Evolutionary conservation across 2,329 filamentous ascomycete species (phyloP).

Genomic region (Harringtonia aguacate): DNA sequence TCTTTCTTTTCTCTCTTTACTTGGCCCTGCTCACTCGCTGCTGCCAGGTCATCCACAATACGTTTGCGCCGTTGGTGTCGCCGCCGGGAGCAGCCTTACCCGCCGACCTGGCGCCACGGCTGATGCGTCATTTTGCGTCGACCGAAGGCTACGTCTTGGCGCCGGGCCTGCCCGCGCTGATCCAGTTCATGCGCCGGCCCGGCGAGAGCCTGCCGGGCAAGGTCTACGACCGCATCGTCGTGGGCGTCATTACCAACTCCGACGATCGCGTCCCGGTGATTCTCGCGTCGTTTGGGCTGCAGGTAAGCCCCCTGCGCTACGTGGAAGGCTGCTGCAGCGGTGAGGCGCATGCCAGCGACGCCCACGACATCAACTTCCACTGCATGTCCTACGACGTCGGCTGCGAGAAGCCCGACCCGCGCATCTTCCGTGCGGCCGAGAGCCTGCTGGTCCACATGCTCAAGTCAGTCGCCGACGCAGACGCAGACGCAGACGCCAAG

Average conservation of each 20-base stretch:
- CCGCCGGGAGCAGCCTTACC: slow-evolving; percentile 24
- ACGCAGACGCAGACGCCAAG: too few species aligned
- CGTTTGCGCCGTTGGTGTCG: slow-evolving; percentile 33
- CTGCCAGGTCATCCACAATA: slow-evolving; percentile 40
- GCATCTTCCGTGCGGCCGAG: slow-evolving; percentile 46
- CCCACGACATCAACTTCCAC: slow-evolving; percentile 38
- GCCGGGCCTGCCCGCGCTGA: slow-evolving; percentile 31
- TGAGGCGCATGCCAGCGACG: too few species aligned
- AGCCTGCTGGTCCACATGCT: slow-evolving; percentile 18
- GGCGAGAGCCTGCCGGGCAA: too few species aligned
- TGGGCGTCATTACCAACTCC: slow-evolving; percentile 53
- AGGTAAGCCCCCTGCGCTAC: slow-evolving; percentile 27
- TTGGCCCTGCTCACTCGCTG: neutral
- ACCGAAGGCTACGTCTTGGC: slow-evolving; percentile 39
- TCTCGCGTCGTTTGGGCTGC: slow-evolving; percentile 40
- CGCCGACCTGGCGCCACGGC: slow-evolving; percentile 29
- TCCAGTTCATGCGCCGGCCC: slow-evolving; percentile 24
- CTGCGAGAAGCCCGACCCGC: slow-evolving; percentile 43
- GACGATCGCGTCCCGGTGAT: slow-evolving; percentile 46
- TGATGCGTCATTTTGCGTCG: slow-evolving; percentile 43
- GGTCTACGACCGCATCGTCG: slow-evolving; percentile 19
- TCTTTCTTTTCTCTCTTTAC: too few species aligned
- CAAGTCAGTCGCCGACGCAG: neutral
- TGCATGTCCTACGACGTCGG: slow-evolving; percentile 55
- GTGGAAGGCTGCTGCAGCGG: too few species aligned